phyloP scores from a whole-genome alignment of 257 asterid genomes.

The Capsicum baccatum region DNA sequence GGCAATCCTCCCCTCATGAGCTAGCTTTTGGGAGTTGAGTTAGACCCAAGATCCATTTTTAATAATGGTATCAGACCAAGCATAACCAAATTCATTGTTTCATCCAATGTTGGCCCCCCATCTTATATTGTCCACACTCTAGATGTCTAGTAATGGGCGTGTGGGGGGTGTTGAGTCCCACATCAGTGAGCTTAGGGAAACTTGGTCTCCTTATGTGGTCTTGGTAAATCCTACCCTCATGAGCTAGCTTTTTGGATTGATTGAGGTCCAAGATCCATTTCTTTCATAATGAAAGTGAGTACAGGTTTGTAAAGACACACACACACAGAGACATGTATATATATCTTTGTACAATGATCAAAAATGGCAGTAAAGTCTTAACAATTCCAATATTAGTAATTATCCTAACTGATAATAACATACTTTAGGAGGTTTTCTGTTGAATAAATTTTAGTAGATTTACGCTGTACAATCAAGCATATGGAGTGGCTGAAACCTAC shows the following conservation, averaged over 20 bases:
- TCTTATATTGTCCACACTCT: no score
- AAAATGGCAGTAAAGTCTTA: not conserved
- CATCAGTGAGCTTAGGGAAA: not conserved
- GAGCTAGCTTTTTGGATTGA: not conserved
- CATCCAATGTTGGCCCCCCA: no score
- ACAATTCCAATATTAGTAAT: not conserved
- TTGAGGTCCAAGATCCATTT: not conserved
- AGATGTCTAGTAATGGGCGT: no score
- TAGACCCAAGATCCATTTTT: no score
- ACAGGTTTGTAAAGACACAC: not conserved
- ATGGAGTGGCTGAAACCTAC: not conserved
- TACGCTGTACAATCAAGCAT: conserved; percentile 3
- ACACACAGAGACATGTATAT: not conserved
- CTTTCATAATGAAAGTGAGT: not conserved
- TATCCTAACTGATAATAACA: not conserved
- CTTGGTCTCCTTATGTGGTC: conserved; percentile 1
- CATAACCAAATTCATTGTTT: no score
- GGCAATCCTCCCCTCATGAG: no score
- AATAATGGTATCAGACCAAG: no score
- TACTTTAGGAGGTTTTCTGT: not conserved
- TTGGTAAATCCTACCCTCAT: not conserved
- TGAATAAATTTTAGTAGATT: not conserved
- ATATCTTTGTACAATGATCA: not conserved
- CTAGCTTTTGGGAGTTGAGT: no score
- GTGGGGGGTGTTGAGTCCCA: not conserved